Conservation (phyloP, 768 basidiomycete genomes). For the Psilocybe subaeruginosa region DNA sequence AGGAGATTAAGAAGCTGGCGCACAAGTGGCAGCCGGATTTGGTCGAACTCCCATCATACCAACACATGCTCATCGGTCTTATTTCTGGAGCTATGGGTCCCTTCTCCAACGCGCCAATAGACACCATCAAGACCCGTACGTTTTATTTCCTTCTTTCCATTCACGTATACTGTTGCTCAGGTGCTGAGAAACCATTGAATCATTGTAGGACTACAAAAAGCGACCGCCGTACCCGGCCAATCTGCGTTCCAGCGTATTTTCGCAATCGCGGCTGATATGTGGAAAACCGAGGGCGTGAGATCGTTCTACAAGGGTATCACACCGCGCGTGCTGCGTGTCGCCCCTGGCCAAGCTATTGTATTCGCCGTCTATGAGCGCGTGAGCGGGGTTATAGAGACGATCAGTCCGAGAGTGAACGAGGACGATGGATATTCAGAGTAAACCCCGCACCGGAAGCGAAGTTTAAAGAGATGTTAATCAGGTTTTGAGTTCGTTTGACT, state of each 20-base stretch:
- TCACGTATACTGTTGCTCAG: too few species aligned
- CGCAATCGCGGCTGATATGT: slow-evolving; percentile 90
- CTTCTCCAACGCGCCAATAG: slow-evolving; percentile 96
- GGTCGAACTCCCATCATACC: slow-evolving; percentile 85
- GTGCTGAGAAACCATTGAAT: neutral
- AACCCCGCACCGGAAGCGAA: neutral
- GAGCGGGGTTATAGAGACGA: slow-evolving; percentile 69
- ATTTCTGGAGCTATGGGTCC: slow-evolving; percentile 98
- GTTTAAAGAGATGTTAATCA: too few species aligned
- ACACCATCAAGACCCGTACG: slow-evolving; percentile 93
- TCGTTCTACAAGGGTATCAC: slow-evolving; percentile 99
- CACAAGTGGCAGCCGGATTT: slow-evolving; percentile 79
- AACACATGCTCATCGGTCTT: slow-evolving; percentile 93
- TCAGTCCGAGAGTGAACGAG: slow-evolving; percentile 54
- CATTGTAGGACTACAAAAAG: slow-evolving; percentile 78
- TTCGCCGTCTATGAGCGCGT: slow-evolving; percentile 97
- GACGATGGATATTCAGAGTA: slow-evolving; percentile 71
- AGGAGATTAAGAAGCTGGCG: slow-evolving; percentile 89
- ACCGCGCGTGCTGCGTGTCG: slow-evolving; percentile 92
- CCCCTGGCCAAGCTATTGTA: slow-evolving; percentile 95
- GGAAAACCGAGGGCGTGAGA: slow-evolving; percentile 81
- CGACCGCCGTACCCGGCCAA: slow-evolving; percentile 71
- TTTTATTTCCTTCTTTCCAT: slow-evolving; percentile 11
- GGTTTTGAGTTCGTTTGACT: neutral
- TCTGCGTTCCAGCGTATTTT: slow-evolving; percentile 80